Evolutionary conservation across 108 stramenopile genomes (phyloP), one percentile per base, ranked within the genome.

Genomic region (Hondaea fermentalgiana): DNA sequence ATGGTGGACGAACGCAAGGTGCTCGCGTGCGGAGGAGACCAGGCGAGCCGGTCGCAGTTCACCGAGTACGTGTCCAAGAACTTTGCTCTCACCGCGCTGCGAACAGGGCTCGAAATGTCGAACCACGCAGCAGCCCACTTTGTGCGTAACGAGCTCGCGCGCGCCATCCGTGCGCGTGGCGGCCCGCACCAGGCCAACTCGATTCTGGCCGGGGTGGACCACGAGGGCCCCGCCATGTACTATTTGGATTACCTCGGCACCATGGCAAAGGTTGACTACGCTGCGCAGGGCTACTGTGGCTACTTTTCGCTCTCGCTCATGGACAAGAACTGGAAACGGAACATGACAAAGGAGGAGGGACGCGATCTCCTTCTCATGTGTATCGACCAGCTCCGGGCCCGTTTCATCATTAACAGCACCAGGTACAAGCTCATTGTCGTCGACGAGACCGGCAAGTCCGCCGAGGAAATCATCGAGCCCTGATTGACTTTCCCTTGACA

Each of bases 161-260:
- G 93, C 72, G 94, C 94, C 5, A 90, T 47, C 12, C 93, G 93
- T 17, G 49, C 93, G 28, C 94, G 94, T 8, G 91, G 90, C 59
- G 93, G 92, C 4, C 94, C 94, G 23, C 92, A 93, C 88, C 91
- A 93, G 72, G 92, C 93, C 3, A 93, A 94, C 89, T 25, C 93
- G 12, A 88, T 94, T n/a, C 90, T 94, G 51, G 94, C 72, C 16
- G 94, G 93, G 4, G 58, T 91, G 25, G 94, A 94, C 89, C 91
- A 90, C 58, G 88, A 59, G 45, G 83, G 64, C 72, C 59, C 87
- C 44, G 16, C 51, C 83, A 88, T 94, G 47, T 94, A 92, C 87
- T 93, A 88, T 60, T 44, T 94, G 25, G 94, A 94, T 88, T 94
- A 94, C 87, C 87, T 94, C 17, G 93, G 92, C 51, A 90, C 94